These are phyloP conservation scores for Perkinsus marinus DNA, from an alignment of 169 alveolate species.

Conservation along the genomic window DNA sequence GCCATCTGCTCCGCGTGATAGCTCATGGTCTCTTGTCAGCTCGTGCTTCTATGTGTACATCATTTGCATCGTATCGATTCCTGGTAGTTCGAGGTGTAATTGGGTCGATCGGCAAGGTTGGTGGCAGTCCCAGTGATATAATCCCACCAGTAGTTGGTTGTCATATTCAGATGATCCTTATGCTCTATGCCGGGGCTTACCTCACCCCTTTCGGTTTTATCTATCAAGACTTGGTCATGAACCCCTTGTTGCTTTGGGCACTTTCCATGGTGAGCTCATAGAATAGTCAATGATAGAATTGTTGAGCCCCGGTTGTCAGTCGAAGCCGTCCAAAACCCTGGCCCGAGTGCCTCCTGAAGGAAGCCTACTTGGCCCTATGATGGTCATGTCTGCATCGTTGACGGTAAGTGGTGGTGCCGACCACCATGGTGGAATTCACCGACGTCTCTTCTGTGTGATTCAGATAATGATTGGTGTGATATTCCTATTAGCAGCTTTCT, in stretches of 20 bases:
- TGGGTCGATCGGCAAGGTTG: background rate
- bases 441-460: background rate
- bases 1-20: background rate
- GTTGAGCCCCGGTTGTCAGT: background rate
- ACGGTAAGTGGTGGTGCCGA: background rate
- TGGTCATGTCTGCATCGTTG: background rate
- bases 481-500: background rate
- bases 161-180: background rate
- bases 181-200: background rate
- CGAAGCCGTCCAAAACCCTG: background rate
- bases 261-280: background rate
- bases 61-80: background rate
- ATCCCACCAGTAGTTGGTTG: too few relatives aligned
- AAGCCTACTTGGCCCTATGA: background rate
- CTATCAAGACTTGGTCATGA: background rate
- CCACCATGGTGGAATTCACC: too few relatives aligned
- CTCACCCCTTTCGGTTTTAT: background rate
- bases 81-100: background rate
- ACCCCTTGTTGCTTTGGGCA: background rate
- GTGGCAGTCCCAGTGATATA: too few relatives aligned
- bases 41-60: background rate
- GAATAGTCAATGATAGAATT: background rate
- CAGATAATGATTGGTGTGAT: background rate
- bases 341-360: background rate
- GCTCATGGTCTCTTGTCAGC: background rate